Percentiles rank a stretch among this genome's conserved stretches.
phyloP scores from a whole-genome alignment of 2,329 filamentous ascomycete species.

The Metarhizium rileyi region DNA sequence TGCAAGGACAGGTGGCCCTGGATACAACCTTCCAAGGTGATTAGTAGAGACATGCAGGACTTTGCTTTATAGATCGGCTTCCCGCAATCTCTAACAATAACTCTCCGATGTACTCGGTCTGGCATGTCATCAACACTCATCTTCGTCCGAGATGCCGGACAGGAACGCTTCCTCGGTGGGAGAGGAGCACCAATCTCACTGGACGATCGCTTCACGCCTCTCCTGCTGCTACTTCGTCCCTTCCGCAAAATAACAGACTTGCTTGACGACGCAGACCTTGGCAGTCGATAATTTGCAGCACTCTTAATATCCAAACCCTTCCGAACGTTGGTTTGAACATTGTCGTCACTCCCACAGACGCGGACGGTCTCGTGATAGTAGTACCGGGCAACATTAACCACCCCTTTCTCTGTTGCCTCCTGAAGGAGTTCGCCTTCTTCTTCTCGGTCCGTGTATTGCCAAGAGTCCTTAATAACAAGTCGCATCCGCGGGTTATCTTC shows the following conservation, averaged over 20 bases:
- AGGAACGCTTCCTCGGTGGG: constrained; percentile 21
- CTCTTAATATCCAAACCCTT: constrained; percentile 22
- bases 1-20: constrained; percentile 27
- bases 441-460: constrained; percentile 20
- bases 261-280: too few species aligned
- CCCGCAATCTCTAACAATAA: constrained; percentile 30
- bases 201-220: constrained; percentile 18
- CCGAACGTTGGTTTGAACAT: constrained; percentile 24
- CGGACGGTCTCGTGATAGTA: constrained; percentile 33
- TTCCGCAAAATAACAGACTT: too few species aligned
- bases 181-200: constrained; percentile 15
- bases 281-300: not conserved
- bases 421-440: constrained; percentile 31
- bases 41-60: constrained; percentile 25
- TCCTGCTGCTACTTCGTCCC: too few species aligned
- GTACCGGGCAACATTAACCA: constrained; percentile 30
- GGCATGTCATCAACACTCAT: constrained; percentile 5
- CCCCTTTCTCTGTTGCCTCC: constrained; percentile 25
- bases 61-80: constrained; percentile 31
- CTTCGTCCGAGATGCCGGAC: constrained; percentile 19
- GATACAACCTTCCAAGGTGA: constrained; percentile 27
- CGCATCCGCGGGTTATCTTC: constrained; percentile 19
- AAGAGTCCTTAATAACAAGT: constrained; percentile 37
- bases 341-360: constrained; percentile 22
- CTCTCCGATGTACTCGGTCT: constrained; percentile 30